A percentile compares a stretch with the other conserved stretches of the same genome.
Evolutionary conservation across 73 alveolate genomes (phyloP).

Genomic region (Stentor coeruleus): DNA sequence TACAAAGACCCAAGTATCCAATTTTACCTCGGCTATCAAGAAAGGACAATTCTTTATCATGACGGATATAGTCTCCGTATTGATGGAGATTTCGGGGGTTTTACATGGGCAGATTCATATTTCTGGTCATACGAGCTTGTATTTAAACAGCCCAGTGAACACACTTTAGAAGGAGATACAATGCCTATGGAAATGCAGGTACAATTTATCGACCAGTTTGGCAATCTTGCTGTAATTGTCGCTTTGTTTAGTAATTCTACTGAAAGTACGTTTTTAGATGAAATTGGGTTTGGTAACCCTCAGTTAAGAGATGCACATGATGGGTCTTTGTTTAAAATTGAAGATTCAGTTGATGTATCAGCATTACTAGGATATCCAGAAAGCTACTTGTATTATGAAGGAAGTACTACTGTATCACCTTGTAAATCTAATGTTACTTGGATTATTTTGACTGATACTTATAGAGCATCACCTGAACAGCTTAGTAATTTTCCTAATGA

Average conservation of each 20-base stretch:
- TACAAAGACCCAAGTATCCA: neutral
- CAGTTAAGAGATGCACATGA: conserved; percentile 4
- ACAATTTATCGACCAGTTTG: neutral
- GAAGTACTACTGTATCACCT: conserved; percentile 12
- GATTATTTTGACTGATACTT: conserved; percentile 16
- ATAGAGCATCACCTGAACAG: conserved; percentile 1
- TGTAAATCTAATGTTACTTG: conserved; percentile 11
- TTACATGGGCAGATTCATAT: neutral
- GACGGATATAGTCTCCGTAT: neutral
- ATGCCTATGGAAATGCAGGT: conserved; percentile 28
- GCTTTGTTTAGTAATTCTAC: neutral
- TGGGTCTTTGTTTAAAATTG: conserved; percentile 6
- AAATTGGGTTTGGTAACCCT: conserved; percentile 23
- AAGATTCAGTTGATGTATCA: neutral
- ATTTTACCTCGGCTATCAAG: conserved; percentile 19
- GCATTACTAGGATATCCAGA: neutral
- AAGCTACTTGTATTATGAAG: conserved; percentile 14
- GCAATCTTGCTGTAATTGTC: neutral
- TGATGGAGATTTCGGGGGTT: conserved; percentile 25
- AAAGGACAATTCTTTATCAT: neutral
- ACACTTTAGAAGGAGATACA: neutral
- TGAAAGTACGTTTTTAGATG: conserved; percentile 12
- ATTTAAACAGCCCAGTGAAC: conserved; percentile 7
- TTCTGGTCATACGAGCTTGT: conserved; percentile 14
- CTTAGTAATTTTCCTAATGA: neutral